These are phyloP conservation scores for Trichoderma atroviride DNA, from an alignment of 2,329 filamentous ascomycete species.

Conservation along the genomic window DNA sequence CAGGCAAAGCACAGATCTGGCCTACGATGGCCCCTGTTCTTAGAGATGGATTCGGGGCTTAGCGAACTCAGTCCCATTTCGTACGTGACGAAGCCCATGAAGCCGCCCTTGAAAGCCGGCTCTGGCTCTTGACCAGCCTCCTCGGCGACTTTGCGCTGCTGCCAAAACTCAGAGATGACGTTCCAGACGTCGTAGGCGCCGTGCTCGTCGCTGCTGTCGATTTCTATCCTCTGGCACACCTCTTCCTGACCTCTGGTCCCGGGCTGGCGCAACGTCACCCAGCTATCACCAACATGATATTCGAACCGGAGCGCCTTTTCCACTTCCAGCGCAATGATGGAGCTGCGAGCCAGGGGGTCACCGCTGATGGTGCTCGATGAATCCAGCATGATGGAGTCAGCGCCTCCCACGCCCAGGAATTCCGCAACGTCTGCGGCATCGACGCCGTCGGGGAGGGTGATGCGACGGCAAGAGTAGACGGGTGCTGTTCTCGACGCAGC, in stretches of 20 bases:
- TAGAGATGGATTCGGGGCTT: constrained; percentile 36
- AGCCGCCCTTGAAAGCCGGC: constrained; percentile 74
- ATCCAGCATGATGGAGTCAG: constrained; percentile 60
- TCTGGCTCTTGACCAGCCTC: constrained; percentile 31
- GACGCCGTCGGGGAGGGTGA: constrained; percentile 50
- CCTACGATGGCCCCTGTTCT: constrained; percentile 43
- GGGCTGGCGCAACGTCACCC: constrained; percentile 38
- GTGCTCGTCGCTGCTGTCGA: constrained; percentile 32
- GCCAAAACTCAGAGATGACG: constrained; percentile 51
- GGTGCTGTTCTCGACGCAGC: constrained; percentile 37
- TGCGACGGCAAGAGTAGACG: constrained; percentile 44
- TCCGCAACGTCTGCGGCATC: constrained; percentile 60
- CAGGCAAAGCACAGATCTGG: constrained; percentile 78
- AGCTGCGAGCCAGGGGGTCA: constrained; percentile 58
- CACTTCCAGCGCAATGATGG: constrained; percentile 71
- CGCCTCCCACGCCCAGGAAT: constrained; percentile 44
- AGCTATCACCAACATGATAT: constrained; percentile 55
- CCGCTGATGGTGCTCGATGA: constrained; percentile 57
- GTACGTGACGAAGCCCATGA: constrained; percentile 84
- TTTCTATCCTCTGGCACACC: constrained; percentile 35
- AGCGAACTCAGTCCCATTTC: constrained; percentile 68
- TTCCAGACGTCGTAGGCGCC: constrained; percentile 52
- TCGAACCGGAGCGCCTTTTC: constrained; percentile 59
- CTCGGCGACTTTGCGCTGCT: constrained; percentile 33
- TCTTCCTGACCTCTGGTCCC: constrained; percentile 28